Base-by-base conservation (phyloP, 2,329 filamentous ascomycete genomes). In the Epichloe typhina region DNA sequence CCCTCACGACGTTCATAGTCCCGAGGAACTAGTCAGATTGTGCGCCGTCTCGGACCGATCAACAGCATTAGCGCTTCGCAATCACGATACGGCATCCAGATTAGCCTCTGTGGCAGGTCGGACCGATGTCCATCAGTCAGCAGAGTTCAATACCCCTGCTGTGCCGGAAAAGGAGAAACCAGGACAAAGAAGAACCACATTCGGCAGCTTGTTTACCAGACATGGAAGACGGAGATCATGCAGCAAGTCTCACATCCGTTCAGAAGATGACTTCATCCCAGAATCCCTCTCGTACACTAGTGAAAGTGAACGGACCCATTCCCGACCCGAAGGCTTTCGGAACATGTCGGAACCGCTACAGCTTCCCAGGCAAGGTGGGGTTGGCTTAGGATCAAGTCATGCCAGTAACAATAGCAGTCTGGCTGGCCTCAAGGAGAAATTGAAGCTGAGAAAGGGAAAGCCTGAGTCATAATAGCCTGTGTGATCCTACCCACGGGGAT, bases 81-180 rank as follows among this genome's bases (percentile, higher is more conserved):
- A 50, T 40, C 26, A 39, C 48, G 48, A 50, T 35, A 50, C 48
- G 35, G 42, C 48, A 7, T 46, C 48, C 12, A 50, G 42, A n/a
- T 15, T 40, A 5, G 42, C 48, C 17, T 45, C 48, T 26, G 41
- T 21, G 23, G 48, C 40, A 11, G 42, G 38, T 31, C 31, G 23
- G 33, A 21, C 36, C 12, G 23, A 38, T 41, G 2, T n/a, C n/a
- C 36, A 17, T 15, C 31, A 31, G 31, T 5, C 33, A 8, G 33
- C 11, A 37, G 31, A 19, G n/a, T 11, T 13, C 6, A n/a, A 13
- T 12, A 3, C 3, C 4, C 8, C 15, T 19, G 9, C 33, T 13
- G 40, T 3, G 7, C 21, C 12, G 17, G 48, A 35, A 11, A 40
- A n/a, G 6, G 19, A 17, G 13, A 45, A 8, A 26, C 13, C 11